phyloP scores from a whole-genome alignment of 225 moss, liverwort and hornwort genomes.

The Bryum argenteum region DNA sequence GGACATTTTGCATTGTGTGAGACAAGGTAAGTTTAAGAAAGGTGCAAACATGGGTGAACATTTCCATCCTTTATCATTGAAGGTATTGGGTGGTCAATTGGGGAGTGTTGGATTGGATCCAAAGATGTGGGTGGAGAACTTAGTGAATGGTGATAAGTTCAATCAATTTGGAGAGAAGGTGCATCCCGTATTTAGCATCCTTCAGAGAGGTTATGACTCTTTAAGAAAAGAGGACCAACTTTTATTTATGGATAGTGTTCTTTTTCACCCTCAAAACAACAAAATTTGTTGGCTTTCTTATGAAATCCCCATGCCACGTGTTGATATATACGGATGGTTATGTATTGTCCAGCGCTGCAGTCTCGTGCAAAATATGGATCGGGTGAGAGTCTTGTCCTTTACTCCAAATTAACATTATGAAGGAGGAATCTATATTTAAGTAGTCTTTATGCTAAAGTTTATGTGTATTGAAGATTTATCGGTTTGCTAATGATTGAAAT shows the following conservation, averaged over 20 bases:
- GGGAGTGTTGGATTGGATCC: not conserved
- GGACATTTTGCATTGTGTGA: not conserved
- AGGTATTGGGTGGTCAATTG: slow-evolving; percentile 8
- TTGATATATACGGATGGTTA: not conserved
- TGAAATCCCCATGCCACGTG: too few relatives aligned
- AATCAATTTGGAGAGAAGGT: not conserved
- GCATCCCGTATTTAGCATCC: slow-evolving; percentile 11
- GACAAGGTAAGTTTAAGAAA: not conserved
- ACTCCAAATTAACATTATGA: too few relatives aligned
- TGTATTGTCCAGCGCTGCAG: not conserved
- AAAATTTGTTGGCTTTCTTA: too few relatives aligned
- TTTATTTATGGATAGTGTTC: slow-evolving; percentile 25
- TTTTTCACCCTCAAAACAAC: not conserved
- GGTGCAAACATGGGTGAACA: too few relatives aligned
- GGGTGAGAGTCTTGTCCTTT: not conserved
- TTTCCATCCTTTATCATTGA: too few relatives aligned
- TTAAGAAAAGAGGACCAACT: slow-evolving; percentile 18
- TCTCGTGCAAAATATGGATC: too few relatives aligned
- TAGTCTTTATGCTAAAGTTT: too few relatives aligned
- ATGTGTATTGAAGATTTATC: too few relatives aligned
- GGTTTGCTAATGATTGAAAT: too few relatives aligned
- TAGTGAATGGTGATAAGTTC: slow-evolving; percentile 5
- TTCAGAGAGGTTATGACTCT: slow-evolving; percentile 12
- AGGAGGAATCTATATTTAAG: too few relatives aligned
- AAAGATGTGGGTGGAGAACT: not conserved